Conservation (phyloP, 345 rosid species). For the Cardiospermum halicacabum region DNA sequence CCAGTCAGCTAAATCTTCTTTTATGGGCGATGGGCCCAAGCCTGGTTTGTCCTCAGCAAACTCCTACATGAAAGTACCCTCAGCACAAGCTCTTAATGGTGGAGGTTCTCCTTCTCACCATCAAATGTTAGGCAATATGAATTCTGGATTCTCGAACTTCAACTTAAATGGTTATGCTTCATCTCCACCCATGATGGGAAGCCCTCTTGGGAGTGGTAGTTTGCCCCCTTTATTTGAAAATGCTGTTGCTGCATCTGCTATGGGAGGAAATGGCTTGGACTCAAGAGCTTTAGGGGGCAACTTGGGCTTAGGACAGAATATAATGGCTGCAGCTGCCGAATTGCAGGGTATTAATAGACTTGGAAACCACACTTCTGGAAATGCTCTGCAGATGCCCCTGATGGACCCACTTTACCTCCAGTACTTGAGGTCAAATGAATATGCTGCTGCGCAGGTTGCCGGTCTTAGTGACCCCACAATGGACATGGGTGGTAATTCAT, state of each 20-base stretch:
- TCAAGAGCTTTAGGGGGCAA: slow-evolving; percentile 33
- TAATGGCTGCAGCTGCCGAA: slow-evolving; percentile 44
- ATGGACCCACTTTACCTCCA: slow-evolving; percentile 44
- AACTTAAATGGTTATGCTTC: slow-evolving; percentile 37
- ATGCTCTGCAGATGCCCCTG: slow-evolving; percentile 37
- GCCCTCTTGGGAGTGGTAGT: slow-evolving; percentile 36
- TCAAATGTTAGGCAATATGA: slow-evolving; percentile 29
- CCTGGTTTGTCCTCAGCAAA: slow-evolving; percentile 24
- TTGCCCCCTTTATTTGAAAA: slow-evolving; percentile 53
- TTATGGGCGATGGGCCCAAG: slow-evolving; percentile 18
- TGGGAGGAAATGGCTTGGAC: slow-evolving; percentile 47
- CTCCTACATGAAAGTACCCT: slow-evolving; percentile 32
- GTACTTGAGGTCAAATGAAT: slow-evolving; percentile 44
- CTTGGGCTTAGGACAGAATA: slow-evolving; percentile 33
- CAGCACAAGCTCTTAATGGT: slow-evolving; percentile 31
- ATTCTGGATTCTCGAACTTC: slow-evolving; percentile 39
- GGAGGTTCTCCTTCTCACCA: slow-evolving; percentile 34
- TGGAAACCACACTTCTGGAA: slow-evolving; percentile 36
- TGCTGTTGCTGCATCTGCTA: slow-evolving; percentile 45
- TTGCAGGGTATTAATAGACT: slow-evolving; percentile 34
- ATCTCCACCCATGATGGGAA: slow-evolving; percentile 43
- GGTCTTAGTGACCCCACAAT: slow-evolving; percentile 37
- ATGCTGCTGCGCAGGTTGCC: slow-evolving; percentile 48
- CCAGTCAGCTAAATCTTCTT: slow-evolving; percentile 16
- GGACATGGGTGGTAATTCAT: slow-evolving; percentile 43